Evolutionary conservation across 495 filamentous ascomycete species (phyloP), one percentile per base, ranked within the genome.

Genomic region (Usnea hakonensis): DNA sequence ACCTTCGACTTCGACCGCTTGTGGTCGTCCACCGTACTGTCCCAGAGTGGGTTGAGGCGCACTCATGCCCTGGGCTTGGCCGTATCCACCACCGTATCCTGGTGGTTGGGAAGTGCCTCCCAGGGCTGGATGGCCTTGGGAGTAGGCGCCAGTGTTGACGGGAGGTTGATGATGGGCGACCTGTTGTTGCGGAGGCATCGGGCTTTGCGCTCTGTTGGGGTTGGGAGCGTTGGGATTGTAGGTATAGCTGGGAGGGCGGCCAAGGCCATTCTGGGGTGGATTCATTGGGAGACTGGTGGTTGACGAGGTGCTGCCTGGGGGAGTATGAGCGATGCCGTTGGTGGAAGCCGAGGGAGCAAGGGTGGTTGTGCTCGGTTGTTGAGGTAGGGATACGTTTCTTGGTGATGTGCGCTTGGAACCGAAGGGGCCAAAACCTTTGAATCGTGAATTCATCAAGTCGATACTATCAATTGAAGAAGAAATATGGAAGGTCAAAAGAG

Each of bases 1-100:
- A 33, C 89, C 91, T 67, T 96, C 91, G 30, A 96, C 88, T 73
- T 97, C 95, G 40, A 87, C 88, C 58, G 83, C 83, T 55, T 81
- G 77, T 61, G 80, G 77, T 64, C 81, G 79, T 40, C 76, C 68
- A 19, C 73, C 71, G 68, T 83, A 84, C 30, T 81, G 74, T 36
- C 71, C 69, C 68, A 77, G 64, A 50, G 64, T 69, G 26, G 59
- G 68, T 64, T 68, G 71, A 67, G 67, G 70, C 71, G 61, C 76
- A 73, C 13, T 63, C 63, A 65, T 65, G 17, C 46, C 40, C 40
- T 63, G 57, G 11, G 44, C 37, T 48, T 77, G 75, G 35, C 58
- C 67, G 64, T 80, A 76, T 70, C 79, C 73, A 60, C 72, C 63
- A 65, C 68, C 73, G 59, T 80, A 79, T 1, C 77, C 79, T 10